Base-by-base conservation (phyloP, 2,329 filamentous ascomycete genomes). In the Cladophialophora psammophila region DNA sequence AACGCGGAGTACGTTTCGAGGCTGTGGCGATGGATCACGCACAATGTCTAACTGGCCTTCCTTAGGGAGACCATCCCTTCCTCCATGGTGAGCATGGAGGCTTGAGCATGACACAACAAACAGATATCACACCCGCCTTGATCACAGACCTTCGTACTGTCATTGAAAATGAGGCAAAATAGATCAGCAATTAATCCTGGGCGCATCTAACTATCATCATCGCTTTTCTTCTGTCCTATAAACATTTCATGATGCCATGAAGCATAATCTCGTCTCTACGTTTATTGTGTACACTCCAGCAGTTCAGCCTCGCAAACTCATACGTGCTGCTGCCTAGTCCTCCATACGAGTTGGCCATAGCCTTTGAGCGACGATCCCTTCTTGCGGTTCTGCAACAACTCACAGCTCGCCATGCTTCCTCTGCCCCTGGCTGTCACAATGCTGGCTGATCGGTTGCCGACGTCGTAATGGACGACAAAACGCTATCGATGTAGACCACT, bases 21-120 rank as follows among this genome's bases (percentile, higher is more conserved):
- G 45, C 35, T 68, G 52, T 72, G 71, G 71, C 12, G 62, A 2
- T 72, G 69, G 71, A 63, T 71, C 60, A 64, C 48, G 56, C 55
- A 64, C 12, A 68, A 68, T 50, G 45, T 66, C 31, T 63, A 12
- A 61, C 9, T 31, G 18, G 15, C n/a, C 3, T 31, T 13, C 20
- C 38, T 4, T 31, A 55, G 13, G 34, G 34, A 55, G n/a, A 31
- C 7, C 9, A 38, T 38, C 9, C 26, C 9, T 50, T n/a, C 13
- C 5, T 42, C 15, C 15, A 2, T 26, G 26, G 26, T 26, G 26
- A 26, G 26, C 26, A 26, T 26, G 26, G 26, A 26, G 26, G 26
- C 26, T 26, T 26, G 26, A 26, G 26, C 26, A 26, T 26, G 26
- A 26, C 26, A 26, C 26, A 26, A 34, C 9, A 20, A 18, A 55